phyloP scores from a whole-genome alignment of 2,329 filamentous ascomycete genomes.

The Penicillium sp. region DNA sequence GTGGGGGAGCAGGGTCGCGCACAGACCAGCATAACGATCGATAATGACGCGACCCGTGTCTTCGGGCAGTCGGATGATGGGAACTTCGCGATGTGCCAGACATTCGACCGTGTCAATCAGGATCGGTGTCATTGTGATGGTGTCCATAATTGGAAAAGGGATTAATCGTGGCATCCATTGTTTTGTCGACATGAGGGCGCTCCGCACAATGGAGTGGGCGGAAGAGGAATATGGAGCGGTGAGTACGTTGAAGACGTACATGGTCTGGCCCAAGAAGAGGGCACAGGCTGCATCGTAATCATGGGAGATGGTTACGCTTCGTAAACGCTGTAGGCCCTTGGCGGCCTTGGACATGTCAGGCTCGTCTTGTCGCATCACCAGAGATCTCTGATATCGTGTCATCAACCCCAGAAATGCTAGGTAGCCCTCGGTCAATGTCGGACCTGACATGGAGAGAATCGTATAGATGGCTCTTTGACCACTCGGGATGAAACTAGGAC shows the following conservation, averaged over 20 bases:
- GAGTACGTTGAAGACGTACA: constrained; percentile 36
- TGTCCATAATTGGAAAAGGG: constrained; percentile 30
- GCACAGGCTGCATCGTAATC: constrained; percentile 29
- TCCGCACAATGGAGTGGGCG: constrained; percentile 31
- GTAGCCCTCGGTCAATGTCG: constrained; percentile 26
- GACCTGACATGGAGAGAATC: constrained; percentile 22
- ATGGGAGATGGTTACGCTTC: constrained; percentile 22
- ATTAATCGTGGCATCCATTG: constrained; percentile 32
- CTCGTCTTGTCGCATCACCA: constrained; percentile 22
- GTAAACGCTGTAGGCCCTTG: constrained; percentile 23
- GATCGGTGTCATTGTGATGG: constrained; percentile 33
- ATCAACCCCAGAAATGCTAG: constrained; percentile 28
- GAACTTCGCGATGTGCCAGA: constrained; percentile 34
- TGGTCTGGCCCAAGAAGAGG: constrained; percentile 30
- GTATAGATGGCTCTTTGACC: constrained; percentile 21
- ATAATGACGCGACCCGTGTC: constrained; percentile 25
- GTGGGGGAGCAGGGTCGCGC: constrained; percentile 34
- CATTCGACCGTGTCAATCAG: constrained; percentile 38
- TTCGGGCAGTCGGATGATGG: constrained; percentile 30
- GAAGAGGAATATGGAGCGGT: constrained; percentile 28
- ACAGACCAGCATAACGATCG: constrained; percentile 36
- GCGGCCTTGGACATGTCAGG: constrained; percentile 27
- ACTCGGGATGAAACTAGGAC: constrained; percentile 21
- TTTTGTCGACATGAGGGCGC: constrained; percentile 32
- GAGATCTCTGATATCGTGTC: constrained; percentile 27